phyloP scores from a whole-genome alignment of 768 basidiomycete species.

The Lentinus tigrinus region DNA sequence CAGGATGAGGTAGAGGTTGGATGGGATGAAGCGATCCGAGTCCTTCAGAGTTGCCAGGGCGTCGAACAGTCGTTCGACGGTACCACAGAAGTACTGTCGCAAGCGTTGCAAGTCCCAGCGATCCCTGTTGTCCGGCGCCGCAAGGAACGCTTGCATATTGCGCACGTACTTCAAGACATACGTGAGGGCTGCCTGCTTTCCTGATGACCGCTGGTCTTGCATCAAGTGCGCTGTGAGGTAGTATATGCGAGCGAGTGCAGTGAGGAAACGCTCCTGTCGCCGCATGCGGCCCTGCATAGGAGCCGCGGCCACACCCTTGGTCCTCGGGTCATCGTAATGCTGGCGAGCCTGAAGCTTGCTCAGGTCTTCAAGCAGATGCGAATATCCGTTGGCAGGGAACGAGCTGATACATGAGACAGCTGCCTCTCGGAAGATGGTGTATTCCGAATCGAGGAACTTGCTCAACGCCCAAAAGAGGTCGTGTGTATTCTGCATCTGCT shows the following conservation, averaged over 20 bases:
- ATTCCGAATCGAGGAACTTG: constrained; percentile 85
- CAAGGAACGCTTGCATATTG: constrained; percentile 78
- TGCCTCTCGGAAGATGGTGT: constrained; percentile 77
- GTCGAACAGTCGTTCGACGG: constrained; percentile 84
- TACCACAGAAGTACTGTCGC: constrained; percentile 88
- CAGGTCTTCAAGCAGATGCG: constrained; percentile 81
- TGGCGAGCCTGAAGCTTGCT: constrained; percentile 77
- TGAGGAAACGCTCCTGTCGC: constrained; percentile 76
- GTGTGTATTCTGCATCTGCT: constrained; percentile 77
- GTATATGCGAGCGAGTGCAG: constrained; percentile 87
- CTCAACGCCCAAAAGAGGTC: constrained; percentile 84
- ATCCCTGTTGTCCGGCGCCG: constrained; percentile 67
- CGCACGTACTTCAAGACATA: constrained; percentile 86
- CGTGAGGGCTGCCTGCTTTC: constrained; percentile 69
- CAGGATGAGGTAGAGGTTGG: constrained; percentile 72
- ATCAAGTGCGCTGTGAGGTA: constrained; percentile 78
- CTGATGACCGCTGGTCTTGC: constrained; percentile 65
- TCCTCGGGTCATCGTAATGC: constrained; percentile 73
- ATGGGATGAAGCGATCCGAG: constrained; percentile 73
- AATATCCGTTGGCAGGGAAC: constrained; percentile 74
- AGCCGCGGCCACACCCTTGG: constrained; percentile 42
- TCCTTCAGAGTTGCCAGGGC: constrained; percentile 67
- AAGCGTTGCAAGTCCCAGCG: constrained; percentile 76
- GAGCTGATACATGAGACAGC: constrained; percentile 88
- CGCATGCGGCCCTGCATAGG: constrained; percentile 56